These are phyloP conservation scores for Astrephomene gubernaculifera DNA, from an alignment of 139 green algal genomes.

Conservation along the genomic window DNA sequence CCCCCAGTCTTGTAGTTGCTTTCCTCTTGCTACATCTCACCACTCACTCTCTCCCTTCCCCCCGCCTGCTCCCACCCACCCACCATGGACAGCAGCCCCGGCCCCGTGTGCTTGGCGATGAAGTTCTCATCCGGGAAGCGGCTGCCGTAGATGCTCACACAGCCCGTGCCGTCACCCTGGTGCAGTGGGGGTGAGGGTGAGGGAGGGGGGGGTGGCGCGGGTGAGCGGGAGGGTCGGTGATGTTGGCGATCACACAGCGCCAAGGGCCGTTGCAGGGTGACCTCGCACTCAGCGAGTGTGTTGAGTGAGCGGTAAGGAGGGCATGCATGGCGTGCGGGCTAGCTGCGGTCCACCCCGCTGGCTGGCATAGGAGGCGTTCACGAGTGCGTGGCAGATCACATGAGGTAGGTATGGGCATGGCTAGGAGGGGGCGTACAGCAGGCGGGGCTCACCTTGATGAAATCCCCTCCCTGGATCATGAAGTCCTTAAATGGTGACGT, in stretches of 20 bases:
- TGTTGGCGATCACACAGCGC: too few species aligned
- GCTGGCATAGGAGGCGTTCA: too few species aligned
- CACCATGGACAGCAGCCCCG: conserved; percentile 92
- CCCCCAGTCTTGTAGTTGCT: too few species aligned
- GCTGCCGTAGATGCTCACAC: conserved; percentile 94
- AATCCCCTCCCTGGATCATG: conserved; percentile 96
- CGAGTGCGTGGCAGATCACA: too few species aligned
- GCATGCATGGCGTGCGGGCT: too few species aligned
- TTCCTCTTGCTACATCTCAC: too few species aligned
- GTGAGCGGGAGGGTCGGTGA: background rate
- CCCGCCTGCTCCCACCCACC: background rate
- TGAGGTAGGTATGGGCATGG: background rate
- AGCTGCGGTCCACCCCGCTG: too few species aligned
- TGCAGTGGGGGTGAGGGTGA: background rate
- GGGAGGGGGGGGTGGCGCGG: background rate
- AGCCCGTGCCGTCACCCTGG: conserved; percentile 94
- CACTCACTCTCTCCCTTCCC: too few species aligned
- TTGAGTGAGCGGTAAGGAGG: too few species aligned
- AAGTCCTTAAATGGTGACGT: conserved; percentile 78
- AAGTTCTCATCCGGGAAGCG: conserved; percentile 98
- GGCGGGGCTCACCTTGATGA: conserved; percentile 79
- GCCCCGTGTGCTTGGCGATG: conserved; percentile 92
- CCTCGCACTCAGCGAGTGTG: too few species aligned
- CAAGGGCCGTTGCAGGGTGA: too few species aligned
- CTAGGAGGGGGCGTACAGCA: background rate